Evolutionary conservation across 352 stramenopile genomes (phyloP).

Genomic region (Pythium volutum): DNA sequence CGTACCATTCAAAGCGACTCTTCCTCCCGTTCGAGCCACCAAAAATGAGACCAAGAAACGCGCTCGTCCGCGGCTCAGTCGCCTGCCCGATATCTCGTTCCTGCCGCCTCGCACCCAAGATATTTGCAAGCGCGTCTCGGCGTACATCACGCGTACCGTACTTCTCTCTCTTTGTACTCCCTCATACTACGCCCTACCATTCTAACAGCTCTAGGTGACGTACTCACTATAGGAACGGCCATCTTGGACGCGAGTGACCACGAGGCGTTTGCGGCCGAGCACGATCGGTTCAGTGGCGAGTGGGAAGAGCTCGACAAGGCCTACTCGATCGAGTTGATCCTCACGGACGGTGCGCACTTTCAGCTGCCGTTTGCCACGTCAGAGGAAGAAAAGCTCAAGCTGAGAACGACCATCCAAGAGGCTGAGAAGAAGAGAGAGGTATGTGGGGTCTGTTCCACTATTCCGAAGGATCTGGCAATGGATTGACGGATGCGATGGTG

Average conservation of each 20-base stretch:
- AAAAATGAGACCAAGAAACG: slow-evolving; percentile 36
- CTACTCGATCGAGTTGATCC: slow-evolving; percentile 26
- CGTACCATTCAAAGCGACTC: neutral
- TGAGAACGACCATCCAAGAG: slow-evolving; percentile 2
- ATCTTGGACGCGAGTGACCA: slow-evolving; percentile 70
- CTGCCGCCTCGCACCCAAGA: slow-evolving; percentile 39
- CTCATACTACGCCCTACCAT: neutral
- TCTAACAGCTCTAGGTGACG: neutral
- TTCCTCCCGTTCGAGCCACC: slow-evolving; percentile 2
- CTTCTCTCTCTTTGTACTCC: neutral
- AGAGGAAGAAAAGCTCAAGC: slow-evolving; percentile 10
- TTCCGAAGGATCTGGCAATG: neutral
- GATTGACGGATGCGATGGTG: neutral
- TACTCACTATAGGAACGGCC: slow-evolving; percentile 28
- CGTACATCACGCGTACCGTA: slow-evolving; percentile 37
- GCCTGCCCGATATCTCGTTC: slow-evolving; percentile 50
- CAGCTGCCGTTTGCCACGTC: slow-evolving; percentile 16
- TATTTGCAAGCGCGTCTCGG: slow-evolving; percentile 53
- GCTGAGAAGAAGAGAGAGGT: slow-evolving; percentile 24
- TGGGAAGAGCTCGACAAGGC: slow-evolving; percentile 70
- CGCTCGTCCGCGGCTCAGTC: slow-evolving; percentile 39
- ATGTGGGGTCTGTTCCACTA: neutral
- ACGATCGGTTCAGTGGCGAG: slow-evolving; percentile 45
- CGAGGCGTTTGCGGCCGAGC: slow-evolving; percentile 43
- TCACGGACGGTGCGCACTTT: slow-evolving; percentile 20